Base-by-base conservation (phyloP, 805 yeast genomes). In the Kodamaea sagamina region DNA sequence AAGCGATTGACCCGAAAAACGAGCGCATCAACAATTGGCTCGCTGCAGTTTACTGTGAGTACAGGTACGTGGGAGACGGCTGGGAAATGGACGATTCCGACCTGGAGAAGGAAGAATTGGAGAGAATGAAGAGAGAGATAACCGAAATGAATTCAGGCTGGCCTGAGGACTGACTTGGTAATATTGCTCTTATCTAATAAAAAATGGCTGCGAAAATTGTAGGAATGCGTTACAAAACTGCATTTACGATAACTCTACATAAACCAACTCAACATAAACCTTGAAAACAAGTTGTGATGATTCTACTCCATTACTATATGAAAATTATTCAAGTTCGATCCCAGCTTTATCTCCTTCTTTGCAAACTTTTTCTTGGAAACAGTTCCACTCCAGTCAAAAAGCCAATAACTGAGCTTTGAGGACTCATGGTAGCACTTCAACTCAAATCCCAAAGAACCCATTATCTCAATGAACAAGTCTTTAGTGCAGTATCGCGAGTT, bases 401-500 rank as follows among this genome's bases (percentile, higher is more conserved):
- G 68, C 79, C 88, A 77, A 57, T 90, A 90, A 1, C 81, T 84
- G 10, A 89, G 71, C 54, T 89, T 89, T 39, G 74, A 71, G 0
- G 96, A 81, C 42, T 78, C 79, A 49, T 84, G 78, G 44, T 72
- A 68, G 36, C 68, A 57, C 4, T 72, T 39, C 26, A 68, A 47
- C 6, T 44, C 47, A 49, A 80, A 89, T 0, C 97, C 97, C n/a
- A 88, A 63, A 6, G 69, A 52, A 0, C 46, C 25, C 78, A 84
- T 74, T 9, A 89, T 74, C 1, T 62, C 58, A 1, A 59, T 50
- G 6, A 78, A 64, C 18, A 59, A 61, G 0, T 55, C 58, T 29
- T 71, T 68, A 48, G 78, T 75, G 60, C 84, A 79, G 58, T 90
- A 92, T 35, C 98, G 71, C 0, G 97, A 89, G 59, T 92, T 90